Evolutionary conservation across 78 protist species (phyloP).

Genomic region (Dictyostelium capitatum): DNA sequence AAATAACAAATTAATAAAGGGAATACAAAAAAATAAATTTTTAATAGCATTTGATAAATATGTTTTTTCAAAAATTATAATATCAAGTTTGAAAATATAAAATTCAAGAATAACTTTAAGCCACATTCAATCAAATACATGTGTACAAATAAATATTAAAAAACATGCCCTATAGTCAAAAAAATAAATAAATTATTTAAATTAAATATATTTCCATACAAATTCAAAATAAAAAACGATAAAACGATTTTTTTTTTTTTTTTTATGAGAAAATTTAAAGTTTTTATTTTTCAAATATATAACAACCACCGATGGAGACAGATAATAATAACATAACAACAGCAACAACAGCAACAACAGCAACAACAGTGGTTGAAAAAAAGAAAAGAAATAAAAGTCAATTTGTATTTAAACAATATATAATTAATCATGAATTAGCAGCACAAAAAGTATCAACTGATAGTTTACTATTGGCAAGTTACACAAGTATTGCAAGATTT

Average conservation of each 20-base stretch:
- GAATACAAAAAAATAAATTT: not conserved
- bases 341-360: not conserved
- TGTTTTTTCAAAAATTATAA: not conserved
- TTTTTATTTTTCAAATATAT: no score
- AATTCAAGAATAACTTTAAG: not conserved
- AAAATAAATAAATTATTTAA: no score
- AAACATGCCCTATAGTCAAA: no score
- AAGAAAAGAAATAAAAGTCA: constrained; percentile 62
- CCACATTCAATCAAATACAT: not conserved
- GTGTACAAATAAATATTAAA: not conserved
- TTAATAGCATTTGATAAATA: not conserved
- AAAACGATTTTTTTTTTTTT: constrained; percentile 16
- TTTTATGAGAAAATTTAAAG: not conserved
- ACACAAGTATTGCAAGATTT: constrained; percentile 57
- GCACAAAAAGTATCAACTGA: constrained; percentile 74
- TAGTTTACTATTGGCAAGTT: constrained; percentile 54
- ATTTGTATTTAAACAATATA: constrained; percentile 52
- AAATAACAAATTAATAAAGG: not conserved
- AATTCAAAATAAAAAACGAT: no score
- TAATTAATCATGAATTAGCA: constrained; percentile 42
- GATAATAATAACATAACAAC: not conserved
- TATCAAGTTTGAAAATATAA: not conserved
- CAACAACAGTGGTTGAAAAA: not conserved
- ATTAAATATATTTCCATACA: no score
- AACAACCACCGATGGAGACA: constrained; percentile 8